Percentiles rank a stretch among this genome's conserved stretches.
These are phyloP conservation scores for Nicotiana undulata DNA, from an alignment of 257 asterid genomes.

Conservation along the genomic window DNA sequence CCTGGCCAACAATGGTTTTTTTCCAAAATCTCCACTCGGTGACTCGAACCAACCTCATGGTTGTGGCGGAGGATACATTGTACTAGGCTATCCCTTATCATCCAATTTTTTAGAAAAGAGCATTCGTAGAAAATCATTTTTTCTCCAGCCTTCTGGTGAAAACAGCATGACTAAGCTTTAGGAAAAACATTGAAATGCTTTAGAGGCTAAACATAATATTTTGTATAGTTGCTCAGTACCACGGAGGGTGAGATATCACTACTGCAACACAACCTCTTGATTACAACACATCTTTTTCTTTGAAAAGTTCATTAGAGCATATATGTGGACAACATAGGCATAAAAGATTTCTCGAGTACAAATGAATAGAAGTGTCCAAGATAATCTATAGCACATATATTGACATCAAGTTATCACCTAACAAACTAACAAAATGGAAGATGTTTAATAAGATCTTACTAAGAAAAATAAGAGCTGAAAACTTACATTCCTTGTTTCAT, in stretches of 20 bases:
- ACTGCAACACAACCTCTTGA: background rate
- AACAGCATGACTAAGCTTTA: background rate
- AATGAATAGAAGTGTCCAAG: background rate
- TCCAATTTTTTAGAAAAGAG: background rate
- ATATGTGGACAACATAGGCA: background rate
- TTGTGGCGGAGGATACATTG: no score
- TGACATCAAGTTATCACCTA: background rate
- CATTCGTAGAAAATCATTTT: background rate
- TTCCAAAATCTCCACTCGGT: background rate
- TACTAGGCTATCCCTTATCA: no score
- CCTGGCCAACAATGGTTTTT: background rate
- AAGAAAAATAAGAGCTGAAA: background rate
- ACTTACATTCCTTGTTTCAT: conserved; percentile 60
- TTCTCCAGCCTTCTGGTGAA: background rate
- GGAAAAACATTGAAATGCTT: background rate
- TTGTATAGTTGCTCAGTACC: background rate
- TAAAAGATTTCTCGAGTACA: background rate
- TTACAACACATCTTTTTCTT: background rate
- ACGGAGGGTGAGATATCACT: background rate
- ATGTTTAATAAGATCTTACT: background rate
- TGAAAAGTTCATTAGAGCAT: background rate
- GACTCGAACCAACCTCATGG: background rate
- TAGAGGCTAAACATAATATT: background rate
- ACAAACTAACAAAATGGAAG: background rate
- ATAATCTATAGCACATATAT: background rate